These are phyloP conservation scores for Beauveria scarabaeidicola DNA, from an alignment of 2,329 filamentous ascomycete genomes.

Conservation along the genomic window DNA sequence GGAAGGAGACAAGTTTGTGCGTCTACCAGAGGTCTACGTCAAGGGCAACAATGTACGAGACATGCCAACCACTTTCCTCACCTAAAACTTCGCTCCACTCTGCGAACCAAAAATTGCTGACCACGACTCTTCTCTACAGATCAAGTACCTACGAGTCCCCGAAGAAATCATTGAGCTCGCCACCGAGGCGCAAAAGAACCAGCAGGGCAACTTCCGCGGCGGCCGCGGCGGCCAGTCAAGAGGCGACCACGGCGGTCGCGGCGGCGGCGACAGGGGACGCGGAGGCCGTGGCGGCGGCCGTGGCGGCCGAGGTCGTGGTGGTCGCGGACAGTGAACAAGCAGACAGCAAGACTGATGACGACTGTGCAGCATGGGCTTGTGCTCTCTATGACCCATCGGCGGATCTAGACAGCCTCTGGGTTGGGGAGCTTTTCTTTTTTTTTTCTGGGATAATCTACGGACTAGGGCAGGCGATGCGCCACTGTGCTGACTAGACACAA, in stretches of 20 bases:
- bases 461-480: background rate
- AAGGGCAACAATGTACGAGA: slow-evolving; percentile 86
- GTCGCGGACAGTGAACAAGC: slow-evolving; percentile 22
- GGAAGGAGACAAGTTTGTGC: slow-evolving; percentile 90
- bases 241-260: slow-evolving; percentile 49
- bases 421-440: background rate
- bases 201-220: slow-evolving; percentile 54
- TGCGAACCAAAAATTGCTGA: background rate
- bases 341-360: background rate
- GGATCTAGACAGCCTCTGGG: background rate
- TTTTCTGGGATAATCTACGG: background rate
- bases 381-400: background rate
- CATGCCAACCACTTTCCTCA: background rate
- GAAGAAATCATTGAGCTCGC: slow-evolving; percentile 94
- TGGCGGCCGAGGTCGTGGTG: slow-evolving; percentile 32
- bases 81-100: background rate
- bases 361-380: background rate
- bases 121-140: slow-evolving; percentile 43
- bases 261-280: slow-evolving; percentile 47
- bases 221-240: slow-evolving; percentile 52
- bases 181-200: slow-evolving; percentile 80
- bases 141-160: slow-evolving; percentile 94
- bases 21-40: slow-evolving; percentile 89
- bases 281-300: slow-evolving; percentile 33
- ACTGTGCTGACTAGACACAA: background rate